These are phyloP conservation scores for Hyphodiscus sp. DNA, from an alignment of 2,329 filamentous ascomycete species.

Conservation along the genomic window DNA sequence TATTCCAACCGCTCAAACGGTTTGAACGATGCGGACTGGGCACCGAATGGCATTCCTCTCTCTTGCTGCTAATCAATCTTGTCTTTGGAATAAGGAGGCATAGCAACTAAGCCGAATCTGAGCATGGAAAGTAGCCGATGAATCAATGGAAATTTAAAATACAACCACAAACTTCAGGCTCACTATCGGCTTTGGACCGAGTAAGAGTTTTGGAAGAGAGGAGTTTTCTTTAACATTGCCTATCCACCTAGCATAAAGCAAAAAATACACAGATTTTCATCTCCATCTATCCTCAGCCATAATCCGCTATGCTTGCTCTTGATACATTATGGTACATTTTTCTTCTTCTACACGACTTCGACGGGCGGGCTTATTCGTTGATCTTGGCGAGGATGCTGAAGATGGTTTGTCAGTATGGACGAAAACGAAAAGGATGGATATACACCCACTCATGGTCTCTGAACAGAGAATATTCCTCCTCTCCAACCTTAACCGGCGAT, in stretches of 20 bases:
- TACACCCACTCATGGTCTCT: constrained; percentile 89
- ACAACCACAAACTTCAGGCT: too few species aligned
- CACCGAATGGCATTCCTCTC: too few species aligned
- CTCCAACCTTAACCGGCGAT: constrained; percentile 91
- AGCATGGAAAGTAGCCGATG: too few species aligned
- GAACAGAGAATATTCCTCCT: constrained; percentile 95
- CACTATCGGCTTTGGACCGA: too few species aligned
- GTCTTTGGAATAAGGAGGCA: too few species aligned
- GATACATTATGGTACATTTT: background rate
- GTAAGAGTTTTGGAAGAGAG: background rate
- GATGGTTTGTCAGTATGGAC: constrained; percentile 1
- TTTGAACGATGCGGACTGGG: too few species aligned
- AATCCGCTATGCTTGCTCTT: background rate
- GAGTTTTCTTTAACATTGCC: background rate
- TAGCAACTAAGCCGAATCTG: too few species aligned
- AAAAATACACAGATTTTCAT: background rate
- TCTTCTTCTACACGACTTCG: background rate
- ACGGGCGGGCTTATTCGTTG: constrained; percentile 66
- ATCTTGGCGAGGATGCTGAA: constrained; percentile 96
- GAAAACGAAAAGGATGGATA: background rate
- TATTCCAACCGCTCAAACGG: too few species aligned
- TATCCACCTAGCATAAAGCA: background rate
- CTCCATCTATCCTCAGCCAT: background rate
- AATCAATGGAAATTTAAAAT: too few species aligned
- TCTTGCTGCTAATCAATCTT: too few species aligned